Conservation (phyloP, 805 yeast genomes). For the Kodamaea sagamina region DNA sequence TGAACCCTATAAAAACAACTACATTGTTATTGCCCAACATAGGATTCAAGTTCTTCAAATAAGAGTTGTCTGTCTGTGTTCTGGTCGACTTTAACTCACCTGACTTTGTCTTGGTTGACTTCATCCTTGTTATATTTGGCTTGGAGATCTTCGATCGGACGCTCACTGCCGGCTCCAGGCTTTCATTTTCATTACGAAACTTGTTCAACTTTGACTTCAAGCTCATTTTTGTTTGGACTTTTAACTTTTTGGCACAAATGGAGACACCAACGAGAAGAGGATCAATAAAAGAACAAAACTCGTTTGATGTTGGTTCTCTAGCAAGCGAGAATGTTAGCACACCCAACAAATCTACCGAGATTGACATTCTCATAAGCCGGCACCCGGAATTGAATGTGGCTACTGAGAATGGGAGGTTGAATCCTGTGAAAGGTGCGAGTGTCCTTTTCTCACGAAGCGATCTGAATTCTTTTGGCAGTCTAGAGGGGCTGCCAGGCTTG, state of each 20-base stretch:
- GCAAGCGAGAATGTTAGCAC: slow-evolving; percentile 12
- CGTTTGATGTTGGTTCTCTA: slow-evolving; percentile 9
- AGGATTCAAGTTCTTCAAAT: slow-evolving; percentile 32
- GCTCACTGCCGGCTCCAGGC: slow-evolving; percentile 1
- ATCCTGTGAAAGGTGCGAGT: slow-evolving; percentile 15
- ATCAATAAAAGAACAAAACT: neutral
- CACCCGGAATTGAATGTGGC: slow-evolving; percentile 25
- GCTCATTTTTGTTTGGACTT: slow-evolving; percentile 1
- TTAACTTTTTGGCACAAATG: slow-evolving; percentile 5
- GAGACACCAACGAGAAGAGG: slow-evolving; percentile 10
- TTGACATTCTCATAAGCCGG: slow-evolving; percentile 7
- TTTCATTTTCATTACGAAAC: slow-evolving; percentile 18
- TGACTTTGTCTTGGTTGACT: no score
- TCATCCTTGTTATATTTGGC: slow-evolving; percentile 2
- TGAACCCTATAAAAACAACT: slow-evolving; percentile 67
- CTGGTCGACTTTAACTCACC: no score
- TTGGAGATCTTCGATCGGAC: slow-evolving; percentile 1
- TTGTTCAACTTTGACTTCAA: slow-evolving; percentile 20
- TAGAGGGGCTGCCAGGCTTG: neutral
- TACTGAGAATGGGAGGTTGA: slow-evolving; percentile 11
- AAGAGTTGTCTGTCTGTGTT: no score
- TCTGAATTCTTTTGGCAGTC: neutral
- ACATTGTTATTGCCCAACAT: slow-evolving; percentile 27
- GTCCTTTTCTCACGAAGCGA: slow-evolving; percentile 10
- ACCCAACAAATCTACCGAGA: slow-evolving; percentile 5